A percentile compares a stretch with the other conserved stretches of the same genome.
These are phyloP conservation scores for Aspergillus coremiiformis DNA, from an alignment of 495 filamentous ascomycete species.

Conservation along the genomic window DNA sequence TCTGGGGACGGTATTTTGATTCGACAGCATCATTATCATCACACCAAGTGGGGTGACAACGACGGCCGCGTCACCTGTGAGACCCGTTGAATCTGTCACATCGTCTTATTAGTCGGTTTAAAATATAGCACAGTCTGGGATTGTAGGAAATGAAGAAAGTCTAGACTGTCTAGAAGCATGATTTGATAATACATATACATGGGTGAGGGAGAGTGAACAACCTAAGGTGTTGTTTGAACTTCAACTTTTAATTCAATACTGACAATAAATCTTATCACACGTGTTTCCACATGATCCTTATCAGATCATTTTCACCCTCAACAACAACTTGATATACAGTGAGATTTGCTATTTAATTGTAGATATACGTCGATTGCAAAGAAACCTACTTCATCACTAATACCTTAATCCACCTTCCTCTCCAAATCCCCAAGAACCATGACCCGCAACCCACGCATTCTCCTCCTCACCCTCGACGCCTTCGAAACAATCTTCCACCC, in stretches of 20 bases:
- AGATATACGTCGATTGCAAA: too few relatives aligned
- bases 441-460: conserved; percentile 24
- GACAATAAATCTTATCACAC: background rate
- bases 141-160: background rate
- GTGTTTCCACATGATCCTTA: background rate
- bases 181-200: background rate
- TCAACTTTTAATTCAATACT: too few relatives aligned
- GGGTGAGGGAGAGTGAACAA: background rate
- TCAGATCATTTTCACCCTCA: too few relatives aligned
- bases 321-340: too few relatives aligned
- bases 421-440: too few relatives aligned
- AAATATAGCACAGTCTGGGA: background rate
- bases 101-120: background rate
- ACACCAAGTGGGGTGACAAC: background rate
- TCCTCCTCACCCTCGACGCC: conserved; percentile 66
- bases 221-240: background rate
- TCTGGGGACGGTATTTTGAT: too few relatives aligned
- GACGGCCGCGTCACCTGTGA: background rate
- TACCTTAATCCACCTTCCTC: too few relatives aligned
- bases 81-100: background rate
- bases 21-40: too few relatives aligned
- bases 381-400: background rate
- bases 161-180: background rate
- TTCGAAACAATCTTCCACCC: conserved; percentile 71
- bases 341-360: too few relatives aligned